phyloP scores from a whole-genome alignment of 176 grass and related monocot genomes.

The Musa troglodytarum region DNA sequence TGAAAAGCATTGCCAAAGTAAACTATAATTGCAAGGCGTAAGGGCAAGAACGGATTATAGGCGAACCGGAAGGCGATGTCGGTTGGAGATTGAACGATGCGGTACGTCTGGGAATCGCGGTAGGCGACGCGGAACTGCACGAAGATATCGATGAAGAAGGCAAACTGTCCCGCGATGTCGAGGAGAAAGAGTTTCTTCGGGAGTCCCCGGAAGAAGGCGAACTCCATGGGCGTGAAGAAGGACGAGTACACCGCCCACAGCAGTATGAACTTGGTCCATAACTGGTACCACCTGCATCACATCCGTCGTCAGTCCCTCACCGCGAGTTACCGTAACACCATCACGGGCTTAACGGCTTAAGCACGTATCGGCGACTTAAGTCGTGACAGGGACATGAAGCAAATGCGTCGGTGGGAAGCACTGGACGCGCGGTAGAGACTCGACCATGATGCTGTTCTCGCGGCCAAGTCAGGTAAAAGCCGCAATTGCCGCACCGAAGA shows the following conservation, averaged over 20 bases:
- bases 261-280: constrained; percentile 86
- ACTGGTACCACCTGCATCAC: constrained; percentile 49
- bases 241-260: constrained; percentile 83
- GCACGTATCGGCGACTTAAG: too few relatives aligned
- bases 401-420: too few relatives aligned
- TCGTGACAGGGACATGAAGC: too few relatives aligned
- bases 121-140: constrained; percentile 64
- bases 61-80: constrained; percentile 58
- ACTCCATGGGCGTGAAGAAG: constrained; percentile 97
- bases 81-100: constrained; percentile 34
- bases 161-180: constrained; percentile 68
- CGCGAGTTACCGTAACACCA: too few relatives aligned
- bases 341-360: too few relatives aligned
- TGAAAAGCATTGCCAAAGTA: neutral
- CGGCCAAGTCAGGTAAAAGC: too few relatives aligned
- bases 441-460: too few relatives aligned
- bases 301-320: too few relatives aligned
- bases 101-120: constrained; percentile 70
- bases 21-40: neutral
- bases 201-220: constrained; percentile 88
- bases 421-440: too few relatives aligned
- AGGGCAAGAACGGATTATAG: neutral
- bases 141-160: constrained; percentile 73
- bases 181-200: constrained; percentile 62
- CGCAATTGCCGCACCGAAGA: too few relatives aligned